Evolutionary conservation across 2,329 filamentous ascomycete species (phyloP), one percentile per base, ranked within the genome.

Genomic region (Helotiales sp.): DNA sequence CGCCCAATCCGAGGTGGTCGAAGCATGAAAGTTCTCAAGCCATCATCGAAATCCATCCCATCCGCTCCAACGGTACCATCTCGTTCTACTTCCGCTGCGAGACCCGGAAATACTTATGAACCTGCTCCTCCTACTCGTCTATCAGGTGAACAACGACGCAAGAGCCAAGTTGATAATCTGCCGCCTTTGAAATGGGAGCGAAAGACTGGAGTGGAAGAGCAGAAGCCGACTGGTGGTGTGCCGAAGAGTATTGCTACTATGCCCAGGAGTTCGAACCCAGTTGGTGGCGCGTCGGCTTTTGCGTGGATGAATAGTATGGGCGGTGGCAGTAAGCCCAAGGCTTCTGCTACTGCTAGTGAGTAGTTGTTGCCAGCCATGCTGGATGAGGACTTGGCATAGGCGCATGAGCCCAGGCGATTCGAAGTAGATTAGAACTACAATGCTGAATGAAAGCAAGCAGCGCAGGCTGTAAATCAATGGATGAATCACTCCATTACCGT

Each of bases 241-340:
- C 42, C 61, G 3, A 58, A 55, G 47, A 50, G 55, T 13, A 63
- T 67, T 50, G 52, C 63, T 25, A 65, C 60, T 5, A 58, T 81
- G 66, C 76, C 83, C 15, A 82, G 85, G 56, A 81, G 85, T 6
- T 79, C 85, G 30, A 98, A 98, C 69, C 93, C 95, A 0, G 84
- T 96, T 17, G 93, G 93, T 8, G 90, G 90, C n/a, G 93, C 90
- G 13, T 95, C 91, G 58, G 93, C 93, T 2, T 98, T 98, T 76
- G 88, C 90, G 12, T 98, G 93, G 93, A 87, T 97, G 78, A 93
- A 89, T 48, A 75, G 80, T 12, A n/a, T n/a, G n/a, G n/a, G n/a
- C n/a, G n/a, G n/a, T n/a, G n/a, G n/a, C 22, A 54, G 54, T 10
- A 68, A 68, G 44, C 53, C 64, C 5, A 67, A 66, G 49, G 55